phyloP scores from a whole-genome alignment of 2,329 filamentous ascomycete species.

The Ceratocystis papillata region DNA sequence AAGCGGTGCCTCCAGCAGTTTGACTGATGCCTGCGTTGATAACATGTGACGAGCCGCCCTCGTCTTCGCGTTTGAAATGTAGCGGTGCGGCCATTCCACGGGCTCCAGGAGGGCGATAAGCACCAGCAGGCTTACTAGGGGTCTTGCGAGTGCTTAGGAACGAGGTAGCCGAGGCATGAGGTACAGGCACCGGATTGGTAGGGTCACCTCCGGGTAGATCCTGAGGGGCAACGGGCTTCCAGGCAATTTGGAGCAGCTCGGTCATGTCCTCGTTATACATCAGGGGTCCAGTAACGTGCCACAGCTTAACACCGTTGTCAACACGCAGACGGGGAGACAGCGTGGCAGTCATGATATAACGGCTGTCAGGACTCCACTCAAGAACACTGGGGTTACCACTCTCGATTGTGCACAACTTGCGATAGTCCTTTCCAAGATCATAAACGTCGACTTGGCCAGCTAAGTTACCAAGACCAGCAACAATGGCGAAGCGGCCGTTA shows the following conservation, averaged over 20 bases:
- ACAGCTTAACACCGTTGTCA: constrained; percentile 91
- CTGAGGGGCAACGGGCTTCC: constrained; percentile 63
- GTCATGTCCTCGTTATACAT: constrained; percentile 95
- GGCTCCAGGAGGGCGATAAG: constrained; percentile 88
- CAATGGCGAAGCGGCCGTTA: constrained; percentile 80
- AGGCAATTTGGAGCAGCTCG: constrained; percentile 82
- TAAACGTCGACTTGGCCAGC: constrained; percentile 97
- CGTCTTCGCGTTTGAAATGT: constrained; percentile 94
- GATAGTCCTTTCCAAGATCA: constrained; percentile 79
- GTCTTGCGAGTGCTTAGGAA: constrained; percentile 84
- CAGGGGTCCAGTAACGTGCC: constrained; percentile 77
- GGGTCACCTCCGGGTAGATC: constrained; percentile 56
- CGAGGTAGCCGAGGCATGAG: constrained; percentile 70
- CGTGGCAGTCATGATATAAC: constrained; percentile 93
- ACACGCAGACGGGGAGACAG: constrained; percentile 90
- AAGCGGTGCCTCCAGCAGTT: constrained; percentile 37
- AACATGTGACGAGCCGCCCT: constrained; percentile 81
- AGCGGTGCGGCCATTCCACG: constrained; percentile 79
- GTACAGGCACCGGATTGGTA: constrained; percentile 59
- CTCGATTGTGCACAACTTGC: constrained; percentile 87
- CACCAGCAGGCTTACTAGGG: constrained; percentile 91
- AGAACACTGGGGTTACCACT: constrained; percentile 93
- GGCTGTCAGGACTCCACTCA: constrained; percentile 93
- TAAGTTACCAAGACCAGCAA: constrained; percentile 94
- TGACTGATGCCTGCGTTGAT: constrained; percentile 55